These are phyloP conservation scores for Coniella lustricola DNA, from an alignment of 2,329 filamentous ascomycete species.

Conservation along the genomic window DNA sequence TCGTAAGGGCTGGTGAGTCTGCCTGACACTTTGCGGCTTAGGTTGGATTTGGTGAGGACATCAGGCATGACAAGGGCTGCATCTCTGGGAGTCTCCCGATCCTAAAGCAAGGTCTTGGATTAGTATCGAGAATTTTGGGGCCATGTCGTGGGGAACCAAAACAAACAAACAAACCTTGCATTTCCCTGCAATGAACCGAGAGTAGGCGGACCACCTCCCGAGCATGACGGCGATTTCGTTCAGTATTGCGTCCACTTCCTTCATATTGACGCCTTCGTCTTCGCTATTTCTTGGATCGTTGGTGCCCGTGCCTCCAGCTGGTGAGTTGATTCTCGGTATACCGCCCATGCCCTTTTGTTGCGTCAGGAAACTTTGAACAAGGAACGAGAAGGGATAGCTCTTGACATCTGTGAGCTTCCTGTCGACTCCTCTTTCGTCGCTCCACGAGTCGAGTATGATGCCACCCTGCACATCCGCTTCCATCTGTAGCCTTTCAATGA, in stretches of 20 bases:
- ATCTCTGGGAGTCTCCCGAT: constrained; percentile 43
- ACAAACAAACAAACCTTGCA: constrained; percentile 60
- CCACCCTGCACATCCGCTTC: constrained; percentile 96
- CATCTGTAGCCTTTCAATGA: constrained; percentile 86
- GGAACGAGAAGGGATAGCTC: constrained; percentile 94
- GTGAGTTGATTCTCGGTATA: constrained; percentile 67
- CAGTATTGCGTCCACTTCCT: constrained; percentile 81
- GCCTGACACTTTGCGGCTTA: constrained; percentile 69
- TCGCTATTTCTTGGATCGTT: constrained; percentile 58
- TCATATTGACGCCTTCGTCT: constrained; percentile 94
- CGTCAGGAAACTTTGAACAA: constrained; percentile 88
- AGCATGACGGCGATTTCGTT: constrained; percentile 90
- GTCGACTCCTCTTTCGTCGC: constrained; percentile 78
- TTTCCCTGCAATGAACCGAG: constrained; percentile 80
- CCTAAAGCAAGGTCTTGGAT: constrained; percentile 34
- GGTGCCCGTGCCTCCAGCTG: constrained; percentile 48
- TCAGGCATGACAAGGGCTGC: constrained; percentile 59
- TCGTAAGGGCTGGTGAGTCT: constrained; percentile 79
- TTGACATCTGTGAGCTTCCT: constrained; percentile 90
- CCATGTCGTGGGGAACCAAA: constrained; percentile 16
- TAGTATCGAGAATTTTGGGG: background rate
- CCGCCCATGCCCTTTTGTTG: constrained; percentile 54
- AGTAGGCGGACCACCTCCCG: constrained; percentile 86
- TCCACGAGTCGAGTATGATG: constrained; percentile 93
- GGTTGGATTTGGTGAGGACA: constrained; percentile 70